phyloP scores from a whole-genome alignment of 495 filamentous ascomycete genomes.

The Neohortaea acidophila region DNA sequence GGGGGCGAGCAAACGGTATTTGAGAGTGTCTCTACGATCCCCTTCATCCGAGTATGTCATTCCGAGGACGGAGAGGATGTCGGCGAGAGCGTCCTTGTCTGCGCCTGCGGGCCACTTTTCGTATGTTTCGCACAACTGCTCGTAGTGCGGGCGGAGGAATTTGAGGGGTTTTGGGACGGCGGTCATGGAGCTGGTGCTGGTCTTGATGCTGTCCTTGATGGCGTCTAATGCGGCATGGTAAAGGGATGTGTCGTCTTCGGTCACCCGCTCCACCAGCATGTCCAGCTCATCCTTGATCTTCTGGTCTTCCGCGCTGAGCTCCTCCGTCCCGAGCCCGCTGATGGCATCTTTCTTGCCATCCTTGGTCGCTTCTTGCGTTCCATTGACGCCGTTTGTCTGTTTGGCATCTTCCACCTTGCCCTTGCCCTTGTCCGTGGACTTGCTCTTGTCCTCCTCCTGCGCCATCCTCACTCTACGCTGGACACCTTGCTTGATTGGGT shows the following conservation, averaged over 20 bases:
- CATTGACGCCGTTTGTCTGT: conserved; percentile 14
- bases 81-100: conserved; percentile 79
- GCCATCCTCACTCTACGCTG: conserved; percentile 47
- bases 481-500: not conserved
- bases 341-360: conserved; percentile 54
- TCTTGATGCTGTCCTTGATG: conserved; percentile 96
- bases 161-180: conserved; percentile 97
- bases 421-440: conserved; percentile 84
- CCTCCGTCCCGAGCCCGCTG: conserved; percentile 46
- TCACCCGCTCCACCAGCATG: conserved; percentile 86
- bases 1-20: conserved; percentile 80
- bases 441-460: conserved; percentile 69
- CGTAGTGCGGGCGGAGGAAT: conserved; percentile 91
- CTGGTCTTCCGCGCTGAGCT: conserved; percentile 95
- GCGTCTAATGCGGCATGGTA: conserved; percentile 85
- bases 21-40: conserved; percentile 84
- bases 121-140: conserved; percentile 68
- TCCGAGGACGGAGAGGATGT: conserved; percentile 90
- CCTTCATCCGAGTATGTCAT: conserved; percentile 99
- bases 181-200: conserved; percentile 97
- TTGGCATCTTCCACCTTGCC: conserved; percentile 44
- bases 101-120: conserved; percentile 73
- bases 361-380: conserved; percentile 23
- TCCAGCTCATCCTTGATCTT: conserved; percentile 96
- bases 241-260: conserved; percentile 76